These are phyloP conservation scores for Podaxis carcinomalis DNA, from an alignment of 768 basidiomycete genomes.

Conservation along the genomic window DNA sequence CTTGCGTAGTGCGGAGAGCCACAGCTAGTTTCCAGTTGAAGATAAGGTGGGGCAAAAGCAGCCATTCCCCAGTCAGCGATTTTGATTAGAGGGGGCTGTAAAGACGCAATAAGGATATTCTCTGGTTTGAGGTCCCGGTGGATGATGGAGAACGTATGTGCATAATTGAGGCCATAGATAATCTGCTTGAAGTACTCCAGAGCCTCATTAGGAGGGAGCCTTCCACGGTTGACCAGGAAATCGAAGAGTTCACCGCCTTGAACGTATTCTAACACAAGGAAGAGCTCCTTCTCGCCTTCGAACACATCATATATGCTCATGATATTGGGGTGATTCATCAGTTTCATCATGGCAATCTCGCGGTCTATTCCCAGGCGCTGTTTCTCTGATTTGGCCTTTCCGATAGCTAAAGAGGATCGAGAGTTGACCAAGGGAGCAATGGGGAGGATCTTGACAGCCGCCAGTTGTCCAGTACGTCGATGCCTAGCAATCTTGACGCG, in stretches of 20 bases:
- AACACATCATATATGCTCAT: constrained; percentile 95
- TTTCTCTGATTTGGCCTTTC: constrained; percentile 72
- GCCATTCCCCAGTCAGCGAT: constrained; percentile 99
- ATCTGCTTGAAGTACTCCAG: constrained; percentile 94
- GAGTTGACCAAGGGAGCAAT: constrained; percentile 74
- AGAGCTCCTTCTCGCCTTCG: constrained; percentile 88
- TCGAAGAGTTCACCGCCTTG: constrained; percentile 97
- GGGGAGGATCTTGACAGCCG: constrained; percentile 94
- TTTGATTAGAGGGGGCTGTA: constrained; percentile 82
- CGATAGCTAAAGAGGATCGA: constrained; percentile 60
- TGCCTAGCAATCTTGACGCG: constrained; percentile 94
- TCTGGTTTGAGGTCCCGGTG: constrained; percentile 98
- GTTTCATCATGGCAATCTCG: constrained; percentile 99
- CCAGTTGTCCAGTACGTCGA: constrained; percentile 80
- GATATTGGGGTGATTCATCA: constrained; percentile 97
- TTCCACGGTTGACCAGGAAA: constrained; percentile 86
- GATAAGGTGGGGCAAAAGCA: constrained; percentile 81
- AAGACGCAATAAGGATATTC: constrained; percentile 87
- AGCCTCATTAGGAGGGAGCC: constrained; percentile 77
- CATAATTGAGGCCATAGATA: constrained; percentile 92
- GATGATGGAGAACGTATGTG: constrained; percentile 95
- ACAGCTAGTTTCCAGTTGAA: constrained; percentile 90
- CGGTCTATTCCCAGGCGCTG: constrained; percentile 84
- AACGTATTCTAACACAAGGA: constrained; percentile 91
- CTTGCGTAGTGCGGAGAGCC: constrained; percentile 97